Evolutionary conservation across 176 grass and related monocot genomes (phyloP).

Genomic region (Cenchrus americanus): DNA sequence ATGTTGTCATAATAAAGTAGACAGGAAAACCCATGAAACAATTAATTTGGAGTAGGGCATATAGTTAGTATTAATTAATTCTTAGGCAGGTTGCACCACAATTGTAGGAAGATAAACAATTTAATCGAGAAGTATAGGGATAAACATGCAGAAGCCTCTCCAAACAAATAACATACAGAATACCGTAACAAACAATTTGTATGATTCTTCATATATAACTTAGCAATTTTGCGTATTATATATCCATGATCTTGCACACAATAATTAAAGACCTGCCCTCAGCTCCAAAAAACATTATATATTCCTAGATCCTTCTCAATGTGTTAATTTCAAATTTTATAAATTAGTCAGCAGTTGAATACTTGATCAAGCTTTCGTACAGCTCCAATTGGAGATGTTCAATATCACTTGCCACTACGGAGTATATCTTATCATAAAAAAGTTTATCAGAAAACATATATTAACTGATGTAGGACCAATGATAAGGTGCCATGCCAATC

Average conservation of each 20-base stretch:
- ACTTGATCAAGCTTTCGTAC: not conserved
- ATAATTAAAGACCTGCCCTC: not conserved
- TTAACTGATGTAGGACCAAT: not conserved
- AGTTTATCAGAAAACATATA: not conserved
- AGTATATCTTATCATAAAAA: not conserved
- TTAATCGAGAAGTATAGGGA: not conserved
- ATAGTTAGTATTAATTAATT: conserved; percentile 2
- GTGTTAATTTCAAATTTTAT: conserved; percentile 1
- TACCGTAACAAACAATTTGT: not conserved
- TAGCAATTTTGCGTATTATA: not conserved
- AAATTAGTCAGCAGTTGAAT: not conserved
- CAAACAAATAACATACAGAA: not conserved
- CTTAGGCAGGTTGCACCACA: not conserved
- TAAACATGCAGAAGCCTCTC: not conserved
- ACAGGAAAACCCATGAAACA: not conserved
- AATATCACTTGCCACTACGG: not conserved
- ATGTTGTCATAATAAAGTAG: not conserved
- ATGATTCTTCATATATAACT: not conserved
- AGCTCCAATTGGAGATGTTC: not conserved
- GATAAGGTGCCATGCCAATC: not conserved
- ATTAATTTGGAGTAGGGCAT: not conserved
- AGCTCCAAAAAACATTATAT: not conserved
- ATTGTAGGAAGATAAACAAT: not conserved
- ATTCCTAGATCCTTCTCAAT: not conserved
- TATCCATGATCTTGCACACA: not conserved